Conservation (phyloP, 164 flowering plant species). For the Nelumbo lutea region DNA sequence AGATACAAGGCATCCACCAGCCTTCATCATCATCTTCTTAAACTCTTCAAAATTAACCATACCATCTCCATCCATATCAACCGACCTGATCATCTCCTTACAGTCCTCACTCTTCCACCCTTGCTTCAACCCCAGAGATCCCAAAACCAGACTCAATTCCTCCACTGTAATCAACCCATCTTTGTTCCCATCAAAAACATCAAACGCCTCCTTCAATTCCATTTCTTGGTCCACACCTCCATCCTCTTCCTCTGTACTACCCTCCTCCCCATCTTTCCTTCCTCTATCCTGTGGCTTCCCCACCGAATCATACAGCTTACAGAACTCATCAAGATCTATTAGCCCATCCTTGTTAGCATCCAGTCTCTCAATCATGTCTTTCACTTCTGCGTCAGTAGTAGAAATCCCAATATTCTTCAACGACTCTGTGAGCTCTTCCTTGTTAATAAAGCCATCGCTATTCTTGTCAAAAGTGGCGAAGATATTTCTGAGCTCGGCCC, state of each 20-base stretch:
- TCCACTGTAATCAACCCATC: slow-evolving; percentile 76
- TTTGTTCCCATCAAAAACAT: slow-evolving; percentile 68
- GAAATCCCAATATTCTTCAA: slow-evolving; percentile 46
- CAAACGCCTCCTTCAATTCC: slow-evolving; percentile 71
- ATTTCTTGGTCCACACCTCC: background rate
- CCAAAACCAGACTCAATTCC: slow-evolving; percentile 54
- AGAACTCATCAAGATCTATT: slow-evolving; percentile 68
- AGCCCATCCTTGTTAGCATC: slow-evolving; percentile 74
- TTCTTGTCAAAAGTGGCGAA: slow-evolving; percentile 79
- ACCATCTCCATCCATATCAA: slow-evolving; percentile 86
- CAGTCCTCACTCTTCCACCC: slow-evolving; percentile 56
- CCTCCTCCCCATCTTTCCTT: slow-evolving; percentile 13
- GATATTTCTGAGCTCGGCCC: slow-evolving; percentile 39
- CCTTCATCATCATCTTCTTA: slow-evolving; percentile 85
- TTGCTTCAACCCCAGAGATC: slow-evolving; percentile 55
- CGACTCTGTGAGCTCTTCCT: slow-evolving; percentile 57
- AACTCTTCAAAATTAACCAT: slow-evolving; percentile 80
- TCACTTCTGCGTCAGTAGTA: slow-evolving; percentile 39
- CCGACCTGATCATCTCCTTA: slow-evolving; percentile 71
- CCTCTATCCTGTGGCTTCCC: background rate
- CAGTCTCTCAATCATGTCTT: slow-evolving; percentile 44
- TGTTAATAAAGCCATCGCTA: slow-evolving; percentile 70
- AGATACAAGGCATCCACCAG: background rate
- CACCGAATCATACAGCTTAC: slow-evolving; percentile 32
- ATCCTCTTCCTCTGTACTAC: slow-evolving; percentile 5